Evolutionary conservation across 2,329 filamentous ascomycete species (phyloP).

Genomic region (Ascocoryne sarcoides): DNA sequence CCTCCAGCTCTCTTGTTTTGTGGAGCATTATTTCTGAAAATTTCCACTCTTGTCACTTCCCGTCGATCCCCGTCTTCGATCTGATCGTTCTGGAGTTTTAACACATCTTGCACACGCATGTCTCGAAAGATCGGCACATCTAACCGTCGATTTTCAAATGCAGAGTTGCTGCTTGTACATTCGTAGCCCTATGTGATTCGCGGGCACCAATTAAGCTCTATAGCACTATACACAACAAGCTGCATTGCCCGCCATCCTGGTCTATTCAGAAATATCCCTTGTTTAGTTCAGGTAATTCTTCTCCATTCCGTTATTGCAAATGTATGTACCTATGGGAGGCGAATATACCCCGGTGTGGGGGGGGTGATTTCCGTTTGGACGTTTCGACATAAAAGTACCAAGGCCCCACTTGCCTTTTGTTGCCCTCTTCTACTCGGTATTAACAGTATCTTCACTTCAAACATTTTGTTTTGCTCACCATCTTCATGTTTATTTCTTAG

Average conservation of each 20-base stretch:
- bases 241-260: conserved; percentile 18
- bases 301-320: conserved; percentile 18
- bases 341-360: conserved; percentile 21
- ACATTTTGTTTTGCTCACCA: conserved; percentile 18
- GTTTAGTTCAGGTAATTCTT: conserved; percentile 15
- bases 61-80: background rate
- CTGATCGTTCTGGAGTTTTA: conserved; percentile 5
- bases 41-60: conserved; percentile 7
- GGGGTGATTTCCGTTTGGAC: conserved; percentile 18
- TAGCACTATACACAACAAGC: conserved; percentile 12
- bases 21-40: conserved; percentile 13
- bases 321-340: conserved; percentile 21
- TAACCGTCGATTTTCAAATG: conserved; percentile 15
- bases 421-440: conserved; percentile 15
- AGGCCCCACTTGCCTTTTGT: conserved; percentile 18
- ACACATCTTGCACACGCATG: conserved; percentile 12
- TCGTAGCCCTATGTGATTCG: conserved; percentile 23
- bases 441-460: conserved; percentile 15
- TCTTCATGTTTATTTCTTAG: conserved; percentile 18
- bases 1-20: conserved; percentile 13
- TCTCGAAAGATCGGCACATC: conserved; percentile 21
- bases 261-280: conserved; percentile 16
- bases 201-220: conserved; percentile 18
- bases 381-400: conserved; percentile 23
- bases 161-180: conserved; percentile 19